Conservation (phyloP, 2,329 filamentous ascomycete genomes). For the Stachybotrys echinatus region DNA sequence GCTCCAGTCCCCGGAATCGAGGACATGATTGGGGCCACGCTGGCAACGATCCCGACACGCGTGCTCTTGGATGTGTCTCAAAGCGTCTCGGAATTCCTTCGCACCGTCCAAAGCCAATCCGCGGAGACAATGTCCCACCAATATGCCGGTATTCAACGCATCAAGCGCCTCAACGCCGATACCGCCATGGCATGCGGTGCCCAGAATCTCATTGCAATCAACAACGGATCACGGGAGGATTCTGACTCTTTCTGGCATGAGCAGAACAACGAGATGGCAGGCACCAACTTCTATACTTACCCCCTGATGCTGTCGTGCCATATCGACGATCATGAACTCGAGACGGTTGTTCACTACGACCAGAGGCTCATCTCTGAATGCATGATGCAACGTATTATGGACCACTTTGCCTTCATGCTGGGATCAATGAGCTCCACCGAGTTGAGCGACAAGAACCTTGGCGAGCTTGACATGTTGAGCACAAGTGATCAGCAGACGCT, state of each 20-base stretch:
- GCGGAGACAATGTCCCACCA: constrained; percentile 5
- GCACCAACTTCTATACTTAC: constrained; percentile 17
- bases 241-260: constrained; percentile 11
- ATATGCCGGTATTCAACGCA: constrained; percentile 10
- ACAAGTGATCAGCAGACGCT: constrained; percentile 25
- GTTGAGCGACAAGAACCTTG: background rate
- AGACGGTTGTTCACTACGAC: constrained; percentile 15
- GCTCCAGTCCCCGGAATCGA: constrained; percentile 12
- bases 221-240: constrained; percentile 5
- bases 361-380: constrained; percentile 2
- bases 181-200: constrained; percentile 11
- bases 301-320: constrained; percentile 17
- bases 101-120: constrained; percentile 7
- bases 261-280: constrained; percentile 14
- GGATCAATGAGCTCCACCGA: constrained; percentile 1
- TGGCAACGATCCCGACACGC: constrained; percentile 14
- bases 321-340: constrained; percentile 7
- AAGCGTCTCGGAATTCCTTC: constrained; percentile 5
- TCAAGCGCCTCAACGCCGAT: constrained; percentile 11
- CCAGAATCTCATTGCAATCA: constrained; percentile 15
- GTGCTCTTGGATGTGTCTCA: constrained; percentile 1
- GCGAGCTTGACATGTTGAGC: constrained; percentile 5
- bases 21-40: constrained; percentile 10
- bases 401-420: constrained; percentile 11
- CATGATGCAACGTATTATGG: constrained; percentile 12